A percentile compares a stretch with the other conserved stretches of the same genome.
phyloP scores from a whole-genome alignment of 2,329 filamentous ascomycete species.

The Mycosphaerelloides madeirae region DNA sequence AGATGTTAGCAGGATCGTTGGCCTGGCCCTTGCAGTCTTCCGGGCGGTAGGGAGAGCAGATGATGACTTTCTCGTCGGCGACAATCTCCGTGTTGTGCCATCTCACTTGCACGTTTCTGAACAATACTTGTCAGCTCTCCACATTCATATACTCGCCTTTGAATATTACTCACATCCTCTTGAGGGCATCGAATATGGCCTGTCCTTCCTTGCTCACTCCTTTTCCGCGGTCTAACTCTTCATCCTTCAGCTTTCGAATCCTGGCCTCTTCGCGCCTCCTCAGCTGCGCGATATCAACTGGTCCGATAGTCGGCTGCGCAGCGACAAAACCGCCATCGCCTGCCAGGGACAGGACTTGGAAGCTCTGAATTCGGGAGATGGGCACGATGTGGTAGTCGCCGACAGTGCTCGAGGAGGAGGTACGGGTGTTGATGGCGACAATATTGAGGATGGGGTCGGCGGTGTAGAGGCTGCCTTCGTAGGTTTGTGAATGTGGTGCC shows the following conservation, averaged over 20 bases:
- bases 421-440: constrained; percentile 55
- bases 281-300: constrained; percentile 52
- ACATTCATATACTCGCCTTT: background rate
- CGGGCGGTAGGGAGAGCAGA: constrained; percentile 54
- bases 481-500: constrained; percentile 45
- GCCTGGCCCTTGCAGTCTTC: constrained; percentile 49
- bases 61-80: constrained; percentile 56
- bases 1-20: constrained; percentile 40
- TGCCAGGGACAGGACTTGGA: constrained; percentile 50
- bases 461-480: constrained; percentile 60
- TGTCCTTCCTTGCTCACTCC: constrained; percentile 59
- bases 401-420: constrained; percentile 38
- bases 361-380: constrained; percentile 54
- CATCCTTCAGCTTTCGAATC: constrained; percentile 53
- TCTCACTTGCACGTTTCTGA: constrained; percentile 44
- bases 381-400: constrained; percentile 59
- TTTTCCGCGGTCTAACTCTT: constrained; percentile 55
- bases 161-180: constrained; percentile 45
- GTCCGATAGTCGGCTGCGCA: constrained; percentile 42
- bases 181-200: constrained; percentile 59
- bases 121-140: background rate
- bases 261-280: constrained; percentile 53
- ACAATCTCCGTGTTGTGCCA: constrained; percentile 58
- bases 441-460: constrained; percentile 58
- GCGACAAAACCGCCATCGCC: constrained; percentile 42